Conservation (phyloP, 2,329 filamentous ascomycete genomes). For the Talaromyces sp. region DNA sequence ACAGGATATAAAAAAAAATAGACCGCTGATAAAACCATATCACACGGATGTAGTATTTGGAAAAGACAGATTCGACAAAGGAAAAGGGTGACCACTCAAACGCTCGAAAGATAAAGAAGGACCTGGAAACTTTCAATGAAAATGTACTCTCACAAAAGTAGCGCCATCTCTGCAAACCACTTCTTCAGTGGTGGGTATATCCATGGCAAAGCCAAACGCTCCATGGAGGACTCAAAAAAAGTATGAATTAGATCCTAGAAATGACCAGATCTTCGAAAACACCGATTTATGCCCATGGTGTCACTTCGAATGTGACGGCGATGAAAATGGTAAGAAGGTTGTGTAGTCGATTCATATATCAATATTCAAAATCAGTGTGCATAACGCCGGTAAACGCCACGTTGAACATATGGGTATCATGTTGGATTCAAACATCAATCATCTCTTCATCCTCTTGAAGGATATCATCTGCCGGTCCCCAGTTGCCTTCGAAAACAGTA, state of each 20-base stretch:
- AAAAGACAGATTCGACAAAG: background rate
- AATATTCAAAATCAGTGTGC: constrained; percentile 14
- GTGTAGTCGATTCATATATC: constrained; percentile 22
- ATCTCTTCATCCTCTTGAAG: constrained; percentile 59
- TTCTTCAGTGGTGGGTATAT: constrained; percentile 12
- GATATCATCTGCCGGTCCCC: constrained; percentile 72
- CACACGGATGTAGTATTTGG: background rate
- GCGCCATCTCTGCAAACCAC: constrained; percentile 16
- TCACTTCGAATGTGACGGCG: background rate
- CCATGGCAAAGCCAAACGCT: constrained; percentile 12
- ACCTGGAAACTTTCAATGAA: constrained; percentile 13
- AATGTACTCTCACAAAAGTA: constrained; percentile 15
- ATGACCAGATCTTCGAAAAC: background rate
- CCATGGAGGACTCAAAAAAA: background rate
- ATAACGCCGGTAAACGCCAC: constrained; percentile 16
- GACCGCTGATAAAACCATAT: constrained; percentile 1
- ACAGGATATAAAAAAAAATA: background rate
- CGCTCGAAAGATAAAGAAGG: constrained; percentile 14
- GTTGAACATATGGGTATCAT: constrained; percentile 12
- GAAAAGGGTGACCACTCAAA: constrained; percentile 12
- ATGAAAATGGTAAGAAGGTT: background rate
- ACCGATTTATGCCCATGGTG: background rate
- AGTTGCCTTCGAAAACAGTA: constrained; percentile 94
- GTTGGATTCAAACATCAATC: constrained; percentile 54
- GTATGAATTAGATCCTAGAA: constrained; percentile 5